phyloP scores from a whole-genome alignment of 1,284 basidiomycete genomes.

The Moesziomyces sp. region DNA sequence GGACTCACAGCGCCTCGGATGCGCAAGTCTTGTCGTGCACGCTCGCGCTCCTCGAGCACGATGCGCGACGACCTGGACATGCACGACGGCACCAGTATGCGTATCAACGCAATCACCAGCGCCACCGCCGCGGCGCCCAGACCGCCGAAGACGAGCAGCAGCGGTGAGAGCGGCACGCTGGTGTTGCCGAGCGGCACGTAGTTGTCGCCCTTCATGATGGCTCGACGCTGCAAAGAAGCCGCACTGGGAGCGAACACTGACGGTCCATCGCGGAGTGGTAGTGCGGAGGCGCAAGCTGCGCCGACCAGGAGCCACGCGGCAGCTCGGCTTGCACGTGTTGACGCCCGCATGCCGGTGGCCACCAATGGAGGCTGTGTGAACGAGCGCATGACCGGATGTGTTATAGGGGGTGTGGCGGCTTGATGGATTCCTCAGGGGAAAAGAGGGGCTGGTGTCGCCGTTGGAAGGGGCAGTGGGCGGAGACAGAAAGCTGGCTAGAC shows the following conservation, averaged over 20 bases:
- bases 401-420: not conserved
- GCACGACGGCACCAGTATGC: slow-evolving; percentile 26
- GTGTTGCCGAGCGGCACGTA: slow-evolving; percentile 42
- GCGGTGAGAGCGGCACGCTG: slow-evolving; percentile 35
- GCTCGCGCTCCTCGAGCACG: slow-evolving; percentile 40
- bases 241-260: slow-evolving; percentile 29
- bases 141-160: slow-evolving; percentile 36
- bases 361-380: not conserved
- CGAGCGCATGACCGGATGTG: not conserved
- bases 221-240: slow-evolving; percentile 30
- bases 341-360: not conserved
- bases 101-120: slow-evolving; percentile 24
- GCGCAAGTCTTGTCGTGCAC: slow-evolving; percentile 38
- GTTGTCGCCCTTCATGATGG: slow-evolving; percentile 52
- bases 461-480: not conserved
- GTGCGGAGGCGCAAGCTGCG: slow-evolving; percentile 19
- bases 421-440: not conserved
- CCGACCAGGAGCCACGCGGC: slow-evolving; percentile 14
- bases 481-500: not conserved
- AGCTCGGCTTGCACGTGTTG: slow-evolving; percentile 5
- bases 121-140: slow-evolving; percentile 24
- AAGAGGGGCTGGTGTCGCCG: not conserved
- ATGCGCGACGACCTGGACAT: slow-evolving; percentile 41
- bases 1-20: slow-evolving; percentile 37
- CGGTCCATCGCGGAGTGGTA: slow-evolving; percentile 22